A percentile compares a stretch with the other conserved stretches of the same genome.
Conservation (phyloP, 164 flowering plant species). For the Umbilicus rupestris region DNA sequence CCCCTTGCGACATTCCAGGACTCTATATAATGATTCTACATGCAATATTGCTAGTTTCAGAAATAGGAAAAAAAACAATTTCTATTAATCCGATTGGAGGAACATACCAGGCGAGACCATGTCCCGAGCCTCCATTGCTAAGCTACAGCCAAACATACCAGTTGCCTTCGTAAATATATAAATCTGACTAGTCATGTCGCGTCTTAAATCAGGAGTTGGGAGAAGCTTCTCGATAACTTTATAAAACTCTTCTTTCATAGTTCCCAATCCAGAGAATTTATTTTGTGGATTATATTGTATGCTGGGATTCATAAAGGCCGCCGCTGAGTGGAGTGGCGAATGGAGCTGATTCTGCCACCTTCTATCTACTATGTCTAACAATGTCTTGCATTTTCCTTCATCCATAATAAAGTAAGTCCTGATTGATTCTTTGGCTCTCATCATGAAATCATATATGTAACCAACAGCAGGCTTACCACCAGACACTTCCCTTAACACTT, state of each 20-base stretch:
- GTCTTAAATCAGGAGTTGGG: constrained; percentile 67
- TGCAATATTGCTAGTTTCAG: neutral
- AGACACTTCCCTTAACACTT: constrained; percentile 72
- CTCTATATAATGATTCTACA: neutral
- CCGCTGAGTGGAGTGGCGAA: constrained; percentile 87
- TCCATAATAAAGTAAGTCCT: constrained; percentile 93
- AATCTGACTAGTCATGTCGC: constrained; percentile 72
- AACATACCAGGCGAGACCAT: constrained; percentile 66
- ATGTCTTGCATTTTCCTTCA: constrained; percentile 75
- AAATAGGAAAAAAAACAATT: neutral
- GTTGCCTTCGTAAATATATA: constrained; percentile 50
- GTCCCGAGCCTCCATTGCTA: constrained; percentile 78
- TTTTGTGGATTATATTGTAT: constrained; percentile 81
- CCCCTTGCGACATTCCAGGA: neutral
- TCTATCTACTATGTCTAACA: constrained; percentile 73
- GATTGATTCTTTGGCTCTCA: constrained; percentile 80
- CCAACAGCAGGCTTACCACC: constrained; percentile 84
- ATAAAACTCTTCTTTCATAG: constrained; percentile 63
- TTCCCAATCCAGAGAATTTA: constrained; percentile 38
- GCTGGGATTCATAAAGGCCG: constrained; percentile 86
- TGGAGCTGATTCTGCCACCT: constrained; percentile 80
- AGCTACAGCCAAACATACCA: constrained; percentile 75
- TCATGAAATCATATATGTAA: constrained; percentile 73
- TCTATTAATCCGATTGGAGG: neutral
- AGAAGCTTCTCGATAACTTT: constrained; percentile 71